Base-by-base conservation (phyloP, 768 basidiomycete species). In the Suillus lakei region DNA sequence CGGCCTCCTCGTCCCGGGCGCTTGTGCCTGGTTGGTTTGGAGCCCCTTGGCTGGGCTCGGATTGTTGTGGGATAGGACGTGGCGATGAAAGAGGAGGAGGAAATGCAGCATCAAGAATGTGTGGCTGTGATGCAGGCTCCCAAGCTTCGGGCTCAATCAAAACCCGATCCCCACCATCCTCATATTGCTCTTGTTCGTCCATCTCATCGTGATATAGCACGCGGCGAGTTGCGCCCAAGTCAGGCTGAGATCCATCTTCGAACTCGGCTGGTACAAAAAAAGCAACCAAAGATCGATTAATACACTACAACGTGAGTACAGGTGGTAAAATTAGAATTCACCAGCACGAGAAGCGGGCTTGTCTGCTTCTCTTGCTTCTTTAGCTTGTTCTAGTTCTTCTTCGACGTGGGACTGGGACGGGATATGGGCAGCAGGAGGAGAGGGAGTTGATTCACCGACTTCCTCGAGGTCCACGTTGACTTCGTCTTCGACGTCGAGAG, bases 261-360 rank as follows among this genome's bases (percentile, higher is more conserved):
- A 39, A 59, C 58, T 59, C 58, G 58, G 38, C 58, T 59, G 46
- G 60, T 30, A 54, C 50, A 41, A 68, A 41, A 28, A 60, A 46
- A 39, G 60, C 21, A 41, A 46, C 46, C 26, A 50, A 55, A 41
- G 38, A 36, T 73, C 68, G 68, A 76, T 77, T 77, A 76, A 77
- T 74, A 77, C 67, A 59, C 58, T 59, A 59, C 41, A 58, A 46
- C 59, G 58, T 28, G 55, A 44, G 39, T 61, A 66, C 28, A 61
- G 39, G 56, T 54, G 58, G 67, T 72, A 62, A 71, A 72, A 72
- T 82, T 69, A 83, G 75, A 66, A 82, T 78, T 84, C 79, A 83
- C 82, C 83, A 78, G 82, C 69, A 64, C 69, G 71, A 67, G 64
- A 54, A 39, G 58, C 46, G 59, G 51, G 44, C 67, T 64, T 10